Conservation (phyloP, 768 basidiomycete species). For the Agrocybe pediades region DNA sequence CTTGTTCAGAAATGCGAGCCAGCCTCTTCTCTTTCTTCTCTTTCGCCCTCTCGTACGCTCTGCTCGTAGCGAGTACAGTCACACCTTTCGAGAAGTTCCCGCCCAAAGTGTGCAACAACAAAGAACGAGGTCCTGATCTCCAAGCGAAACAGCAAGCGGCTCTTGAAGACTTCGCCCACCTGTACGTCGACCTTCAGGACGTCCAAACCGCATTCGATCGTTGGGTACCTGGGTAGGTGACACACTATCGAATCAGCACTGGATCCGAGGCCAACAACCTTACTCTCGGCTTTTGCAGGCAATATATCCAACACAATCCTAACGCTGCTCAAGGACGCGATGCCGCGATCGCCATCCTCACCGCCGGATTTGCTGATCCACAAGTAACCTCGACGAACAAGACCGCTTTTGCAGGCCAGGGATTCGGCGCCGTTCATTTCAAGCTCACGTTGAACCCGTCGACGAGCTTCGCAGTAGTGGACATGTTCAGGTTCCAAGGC, state of each 20-base stretch:
- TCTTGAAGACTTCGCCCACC: slow-evolving; percentile 7
- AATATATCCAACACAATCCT: slow-evolving; percentile 12
- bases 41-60: neutral
- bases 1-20: too few relatives aligned
- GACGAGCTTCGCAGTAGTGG: slow-evolving; percentile 4
- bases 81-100: neutral
- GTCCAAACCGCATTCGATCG: slow-evolving; percentile 1
- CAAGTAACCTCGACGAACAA: slow-evolving; percentile 8
- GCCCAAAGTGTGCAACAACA: slow-evolving; percentile 2
- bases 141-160: slow-evolving; percentile 3
- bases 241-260: neutral
- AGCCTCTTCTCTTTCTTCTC: neutral
- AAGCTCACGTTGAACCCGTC: slow-evolving; percentile 3
- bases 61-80: neutral
- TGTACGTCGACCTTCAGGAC: slow-evolving; percentile 7
- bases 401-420: slow-evolving; percentile 8
- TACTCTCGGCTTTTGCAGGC: neutral
- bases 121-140: slow-evolving; percentile 5
- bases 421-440: slow-evolving; percentile 9
- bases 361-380: slow-evolving; percentile 6
- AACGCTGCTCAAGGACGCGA: slow-evolving; percentile 8
- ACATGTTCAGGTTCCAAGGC: slow-evolving; percentile 9
- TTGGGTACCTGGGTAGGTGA: slow-evolving; percentile 9
- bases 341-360: slow-evolving; percentile 5
- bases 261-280: neutral